Percentiles rank a stretch among this genome's conserved stretches.
phyloP scores from a whole-genome alignment of 305 asterid genomes.

The Stenogyne calaminthoides region DNA sequence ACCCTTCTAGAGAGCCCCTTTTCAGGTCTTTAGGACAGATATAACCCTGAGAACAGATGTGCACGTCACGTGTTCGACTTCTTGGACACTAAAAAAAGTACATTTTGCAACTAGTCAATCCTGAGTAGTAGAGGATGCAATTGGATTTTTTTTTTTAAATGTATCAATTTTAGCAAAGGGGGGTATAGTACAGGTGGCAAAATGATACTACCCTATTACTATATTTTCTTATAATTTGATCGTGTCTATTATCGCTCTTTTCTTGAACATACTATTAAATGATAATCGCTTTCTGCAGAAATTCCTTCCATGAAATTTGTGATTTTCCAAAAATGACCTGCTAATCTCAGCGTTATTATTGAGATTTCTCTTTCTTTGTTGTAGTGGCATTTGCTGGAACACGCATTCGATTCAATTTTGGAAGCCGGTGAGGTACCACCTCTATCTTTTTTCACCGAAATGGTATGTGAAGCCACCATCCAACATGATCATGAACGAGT shows the following conservation, averaged over 20 bases:
- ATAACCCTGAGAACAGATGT: no score
- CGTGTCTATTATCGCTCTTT: neutral
- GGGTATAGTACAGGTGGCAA: no score
- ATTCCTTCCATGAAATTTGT: neutral
- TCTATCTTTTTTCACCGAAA: conserved; percentile 63
- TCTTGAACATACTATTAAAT: neutral
- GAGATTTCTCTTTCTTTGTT: conserved; percentile 23
- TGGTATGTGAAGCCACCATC: conserved; percentile 58
- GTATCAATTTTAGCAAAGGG: no score
- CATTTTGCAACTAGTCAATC: no score
- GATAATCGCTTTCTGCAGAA: neutral
- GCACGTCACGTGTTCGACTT: no score
- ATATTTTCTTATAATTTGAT: conserved; percentile 9
- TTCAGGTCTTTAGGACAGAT: neutral
- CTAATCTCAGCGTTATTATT: conserved; percentile 1
- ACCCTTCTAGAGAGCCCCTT: neutral
- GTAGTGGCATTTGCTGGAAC: conserved; percentile 88
- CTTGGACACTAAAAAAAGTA: no score
- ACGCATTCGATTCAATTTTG: conserved; percentile 68
- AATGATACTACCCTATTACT: neutral
- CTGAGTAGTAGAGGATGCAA: no score
- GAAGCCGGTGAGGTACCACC: conserved; percentile 88
- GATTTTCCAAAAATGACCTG: neutral
- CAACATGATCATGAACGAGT: conserved; percentile 52
- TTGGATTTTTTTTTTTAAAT: no score